Evolutionary conservation across 768 basidiomycete species (phyloP), one percentile per base, ranked within the genome.

Genomic region (Suillus hirtellus): DNA sequence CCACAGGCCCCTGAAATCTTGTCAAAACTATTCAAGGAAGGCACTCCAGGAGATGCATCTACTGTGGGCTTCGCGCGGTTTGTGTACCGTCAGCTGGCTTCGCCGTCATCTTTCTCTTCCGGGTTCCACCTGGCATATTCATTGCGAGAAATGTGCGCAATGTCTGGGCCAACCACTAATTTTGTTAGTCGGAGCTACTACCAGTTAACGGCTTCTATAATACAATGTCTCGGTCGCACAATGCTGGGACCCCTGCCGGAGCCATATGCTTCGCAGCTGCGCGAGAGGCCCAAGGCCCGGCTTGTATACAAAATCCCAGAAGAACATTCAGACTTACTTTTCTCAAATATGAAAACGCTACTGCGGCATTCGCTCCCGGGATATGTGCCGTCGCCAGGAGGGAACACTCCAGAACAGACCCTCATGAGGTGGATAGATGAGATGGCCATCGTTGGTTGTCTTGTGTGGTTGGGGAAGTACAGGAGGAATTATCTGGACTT

Each of bases 61-160:
- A 5, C 72, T 61, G 65, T 76, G 59, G 61, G 75, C 65, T 75
- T 75, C 68, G 74, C 77, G 35, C 70, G 70, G 27, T 64, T 76
- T 54, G 69, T 68, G 34, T 65, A 76, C 47, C 31, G 31, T 5
- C 66, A 78, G 56, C 67, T 76, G 38, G 9, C 12, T 17, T 60
- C 12, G 2, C 12, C 5, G 10, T 21, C 43, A 40, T 7, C 0
- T 42, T 21, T 35, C 59, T 27, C 43, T 54, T 63, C 34, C 10
- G 44, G 11, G 24, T 21, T 19, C 19, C 54, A 17, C n/a, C 42
- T 35, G 34, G 46, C 50, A 34, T 60, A 37, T 21, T 24, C 24
- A 8, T 59, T 40, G 21, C 55, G 38, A 15, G 21, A 9, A 10
- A 3, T 40, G 4, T 58, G 21, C 10, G 38, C 38, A 2, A 42